A percentile compares a stretch with the other conserved stretches of the same genome.
These are phyloP conservation scores for Sugiyamaella mastotermitis DNA, from an alignment of 805 yeast genomes.

Conservation along the genomic window DNA sequence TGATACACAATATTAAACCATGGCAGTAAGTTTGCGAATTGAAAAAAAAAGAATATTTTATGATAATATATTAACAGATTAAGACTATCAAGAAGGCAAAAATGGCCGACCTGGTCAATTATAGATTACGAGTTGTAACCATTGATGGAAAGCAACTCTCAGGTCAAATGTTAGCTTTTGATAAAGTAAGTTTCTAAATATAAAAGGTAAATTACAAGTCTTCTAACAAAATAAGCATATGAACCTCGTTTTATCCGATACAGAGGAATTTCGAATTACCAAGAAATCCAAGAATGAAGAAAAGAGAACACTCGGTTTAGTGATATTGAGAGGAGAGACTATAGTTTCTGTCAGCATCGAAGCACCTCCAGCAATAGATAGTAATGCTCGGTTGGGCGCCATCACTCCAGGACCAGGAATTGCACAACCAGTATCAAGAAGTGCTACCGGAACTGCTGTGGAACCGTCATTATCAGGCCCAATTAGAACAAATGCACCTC, in stretches of 20 bases:
- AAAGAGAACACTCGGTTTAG: slow-evolving; percentile 71
- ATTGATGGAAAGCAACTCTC: slow-evolving; percentile 71
- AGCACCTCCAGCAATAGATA: slow-evolving; percentile 46
- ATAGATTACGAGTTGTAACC: slow-evolving; percentile 65
- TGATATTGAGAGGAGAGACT: slow-evolving; percentile 83
- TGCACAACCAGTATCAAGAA: slow-evolving; percentile 25
- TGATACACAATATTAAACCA: too few species aligned
- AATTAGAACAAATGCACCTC: slow-evolving; percentile 22
- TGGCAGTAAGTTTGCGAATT: too few species aligned
- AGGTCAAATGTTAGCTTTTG: slow-evolving; percentile 84
- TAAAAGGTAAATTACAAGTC: not conserved
- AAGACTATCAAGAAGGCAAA: slow-evolving; percentile 38
- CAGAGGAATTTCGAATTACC: slow-evolving; percentile 76
- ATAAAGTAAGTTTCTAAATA: slow-evolving; percentile 44
- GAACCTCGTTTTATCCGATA: slow-evolving; percentile 78
- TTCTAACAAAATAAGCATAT: too few species aligned
- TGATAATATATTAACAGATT: too few species aligned
- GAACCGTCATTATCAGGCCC: slow-evolving; percentile 23
- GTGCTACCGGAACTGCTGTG: slow-evolving; percentile 24
- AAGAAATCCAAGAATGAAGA: slow-evolving; percentile 57
- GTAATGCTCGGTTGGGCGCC: slow-evolving; percentile 26
- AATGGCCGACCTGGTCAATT: slow-evolving; percentile 64
- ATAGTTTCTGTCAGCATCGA: slow-evolving; percentile 68
- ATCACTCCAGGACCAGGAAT: slow-evolving; percentile 31
- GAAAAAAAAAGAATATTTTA: too few species aligned